These are phyloP conservation scores for Tricholomella constricta DNA, from an alignment of 768 basidiomycete species.

Conservation along the genomic window DNA sequence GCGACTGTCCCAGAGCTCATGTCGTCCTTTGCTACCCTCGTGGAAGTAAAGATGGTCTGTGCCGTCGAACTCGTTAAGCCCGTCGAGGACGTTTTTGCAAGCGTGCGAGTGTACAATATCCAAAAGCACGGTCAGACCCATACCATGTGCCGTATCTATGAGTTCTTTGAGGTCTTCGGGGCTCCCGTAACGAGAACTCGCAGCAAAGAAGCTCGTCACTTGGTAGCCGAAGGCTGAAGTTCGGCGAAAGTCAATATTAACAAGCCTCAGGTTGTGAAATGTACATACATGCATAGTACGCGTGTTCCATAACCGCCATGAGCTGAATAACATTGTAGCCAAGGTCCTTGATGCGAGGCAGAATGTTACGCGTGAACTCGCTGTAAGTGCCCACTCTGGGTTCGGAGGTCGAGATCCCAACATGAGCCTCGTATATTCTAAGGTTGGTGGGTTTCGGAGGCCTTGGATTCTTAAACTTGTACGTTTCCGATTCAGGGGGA, in stretches of 20 bases:
- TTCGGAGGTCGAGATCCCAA: conserved; percentile 93
- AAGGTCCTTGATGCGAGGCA: conserved; percentile 86
- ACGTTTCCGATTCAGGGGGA: conserved; percentile 69
- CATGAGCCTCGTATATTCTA: conserved; percentile 96
- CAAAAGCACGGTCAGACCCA: conserved; percentile 91
- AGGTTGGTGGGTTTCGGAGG: conserved; percentile 67
- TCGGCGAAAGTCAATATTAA: not conserved
- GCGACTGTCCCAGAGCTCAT: conserved; percentile 97
- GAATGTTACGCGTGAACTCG: conserved; percentile 84
- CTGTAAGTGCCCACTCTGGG: conserved; percentile 90
- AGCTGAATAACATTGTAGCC: conserved; percentile 98
- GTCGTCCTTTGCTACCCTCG: conserved; percentile 84
- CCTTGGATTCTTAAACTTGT: conserved; percentile 79
- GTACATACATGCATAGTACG: conserved; percentile 91
- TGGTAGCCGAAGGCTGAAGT: conserved; percentile 95
- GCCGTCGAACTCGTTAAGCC: conserved; percentile 96
- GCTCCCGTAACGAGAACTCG: conserved; percentile 92
- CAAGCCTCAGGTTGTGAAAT: not conserved
- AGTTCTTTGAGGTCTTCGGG: conserved; percentile 97
- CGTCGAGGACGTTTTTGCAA: conserved; percentile 95
- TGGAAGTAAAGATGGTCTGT: conserved; percentile 98
- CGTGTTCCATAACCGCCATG: conserved; percentile 98
- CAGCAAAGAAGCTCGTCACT: conserved; percentile 96
- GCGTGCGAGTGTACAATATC: conserved; percentile 99
- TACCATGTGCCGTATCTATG: conserved; percentile 90